Evolutionary conservation across 345 rosid species (phyloP), one percentile per base, ranked within the genome.

Genomic region (Eucalyptus decipiens): DNA sequence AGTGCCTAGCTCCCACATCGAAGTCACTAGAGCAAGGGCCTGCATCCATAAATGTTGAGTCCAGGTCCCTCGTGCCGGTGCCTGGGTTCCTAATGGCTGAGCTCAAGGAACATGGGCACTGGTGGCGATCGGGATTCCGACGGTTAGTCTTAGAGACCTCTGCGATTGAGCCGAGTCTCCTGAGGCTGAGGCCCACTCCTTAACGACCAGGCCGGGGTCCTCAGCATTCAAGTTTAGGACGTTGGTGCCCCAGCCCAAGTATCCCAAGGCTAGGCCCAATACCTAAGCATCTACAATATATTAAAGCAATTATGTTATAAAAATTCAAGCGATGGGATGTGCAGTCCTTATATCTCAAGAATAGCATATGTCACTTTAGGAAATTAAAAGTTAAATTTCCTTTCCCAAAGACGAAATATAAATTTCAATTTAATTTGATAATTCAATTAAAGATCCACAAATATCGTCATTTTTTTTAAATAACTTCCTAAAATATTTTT

Each of bases 1-100:
- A 6, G 45, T 34, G 6, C 45, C 2, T 0, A 5, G 45, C 26
- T 19, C 45, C 26, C 24, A 0, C 45, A 19, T 72, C 81, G 3
- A 34, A 34, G 80, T 69, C 43, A 9, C 43, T 34, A 0, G 43
- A 34, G 81, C 81, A 34, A 18, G 24, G 81, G 8, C 43, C 43
- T 9, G 11, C 4, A 21, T 72, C 26, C 45, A 21, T 37, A 18
- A 10, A 72, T 18, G 24, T 9, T 1, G 24, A 72, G 81, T 19
- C 81, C 81, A 34, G 0, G 14, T 72, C 45, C 26, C 45, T 19
- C 14, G 45, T 72, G 28, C 45, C 42, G 0, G 45, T 18, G 69
- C 69, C 15, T 34, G 45, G 81, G 81, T 37, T 37, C 81, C 26
- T 21, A 37, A 37, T 18, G 24, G 45, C 26, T 37, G 14, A 12